Evolutionary conservation across 306 rosid genomes (phyloP), one percentile per base, ranked within the genome.

Genomic region (Adenanthera pavonina): DNA sequence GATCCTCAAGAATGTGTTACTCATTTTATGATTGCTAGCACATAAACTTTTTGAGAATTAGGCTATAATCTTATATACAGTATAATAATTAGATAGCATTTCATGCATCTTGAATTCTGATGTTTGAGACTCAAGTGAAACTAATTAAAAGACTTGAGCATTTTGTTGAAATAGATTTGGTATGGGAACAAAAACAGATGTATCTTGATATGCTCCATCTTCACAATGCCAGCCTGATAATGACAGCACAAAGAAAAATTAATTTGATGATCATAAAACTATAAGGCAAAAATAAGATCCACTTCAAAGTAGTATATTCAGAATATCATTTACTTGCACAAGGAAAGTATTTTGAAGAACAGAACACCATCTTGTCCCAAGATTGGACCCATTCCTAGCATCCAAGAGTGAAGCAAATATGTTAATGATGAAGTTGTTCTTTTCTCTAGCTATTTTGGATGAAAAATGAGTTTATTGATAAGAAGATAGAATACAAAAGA

Each of bases 381-480:
- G 30, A 25, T 25, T 25, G 30, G 30, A 25, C 1, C 30, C 30
- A 25, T 25, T 92, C 93, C 97, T 95, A 84, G 80, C 49, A 85
- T 20, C 78, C 71, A 53, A 16, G 53, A 82, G 47, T 38, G 67
- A 67, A 61, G 66, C 36, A 41, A 70, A 66, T 14, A 8, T 69
- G 30, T 25, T 25, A 33, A 67, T 47, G 69, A 43, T 15, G 13
- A 69, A 48, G 74, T 44, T 6, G 64, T 74, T 78, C 78, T 67
- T 38, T 9, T 74, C 65, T 11, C 25, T 59, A 20, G 10, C 40
- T 4, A 7, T n/a, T 33, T 33, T 12, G 9, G 8, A 33, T 5
- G 41, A 34, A 61, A 61, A 61, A 61, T 12, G 0, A 11, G 11
- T 34, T 61, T 33, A 61, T 41, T 41, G 46, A 41, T 12, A 38